These are phyloP conservation scores for Schizochytrium sp. DNA, from an alignment of 108 stramenopile genomes.

Conservation along the genomic window DNA sequence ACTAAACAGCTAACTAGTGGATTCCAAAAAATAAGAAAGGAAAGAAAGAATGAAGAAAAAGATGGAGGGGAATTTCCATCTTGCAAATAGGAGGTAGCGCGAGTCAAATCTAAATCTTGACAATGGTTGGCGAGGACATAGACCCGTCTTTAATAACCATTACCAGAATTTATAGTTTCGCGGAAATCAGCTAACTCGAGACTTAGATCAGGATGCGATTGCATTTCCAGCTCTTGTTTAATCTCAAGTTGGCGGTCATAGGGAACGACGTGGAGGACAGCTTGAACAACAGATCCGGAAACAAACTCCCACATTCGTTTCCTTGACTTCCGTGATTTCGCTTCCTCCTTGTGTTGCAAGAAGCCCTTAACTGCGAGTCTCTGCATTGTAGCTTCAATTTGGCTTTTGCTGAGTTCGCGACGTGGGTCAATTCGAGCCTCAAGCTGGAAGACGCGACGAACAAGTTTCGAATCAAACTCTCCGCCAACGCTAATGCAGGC, in stretches of 20 bases:
- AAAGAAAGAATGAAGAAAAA: too few relatives aligned
- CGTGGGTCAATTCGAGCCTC: neutral
- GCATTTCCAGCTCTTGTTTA: neutral
- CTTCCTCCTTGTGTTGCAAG: conserved; percentile 27
- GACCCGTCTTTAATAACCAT: too few relatives aligned
- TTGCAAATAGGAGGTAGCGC: too few relatives aligned
- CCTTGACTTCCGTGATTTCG: conserved; percentile 13
- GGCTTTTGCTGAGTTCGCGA: neutral
- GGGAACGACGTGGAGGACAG: neutral
- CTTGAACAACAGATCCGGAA: neutral
- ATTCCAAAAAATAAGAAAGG: too few relatives aligned
- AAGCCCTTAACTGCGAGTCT: neutral
- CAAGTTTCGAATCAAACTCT: conserved; percentile 35
- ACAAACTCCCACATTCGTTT: conserved; percentile 28
- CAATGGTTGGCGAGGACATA: too few relatives aligned
- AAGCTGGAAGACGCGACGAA: neutral
- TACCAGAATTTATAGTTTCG: neutral
- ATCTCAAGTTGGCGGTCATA: neutral
- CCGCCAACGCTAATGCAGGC: conserved; percentile 27
- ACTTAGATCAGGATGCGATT: neutral
- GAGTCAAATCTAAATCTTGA: too few relatives aligned
- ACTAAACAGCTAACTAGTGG: too few relatives aligned
- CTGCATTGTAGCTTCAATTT: neutral
- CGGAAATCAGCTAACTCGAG: neutral
- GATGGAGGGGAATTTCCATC: too few relatives aligned